Conservation (phyloP, 2,329 filamentous ascomycete genomes). For the Pseudogymnoascus sp. region DNA sequence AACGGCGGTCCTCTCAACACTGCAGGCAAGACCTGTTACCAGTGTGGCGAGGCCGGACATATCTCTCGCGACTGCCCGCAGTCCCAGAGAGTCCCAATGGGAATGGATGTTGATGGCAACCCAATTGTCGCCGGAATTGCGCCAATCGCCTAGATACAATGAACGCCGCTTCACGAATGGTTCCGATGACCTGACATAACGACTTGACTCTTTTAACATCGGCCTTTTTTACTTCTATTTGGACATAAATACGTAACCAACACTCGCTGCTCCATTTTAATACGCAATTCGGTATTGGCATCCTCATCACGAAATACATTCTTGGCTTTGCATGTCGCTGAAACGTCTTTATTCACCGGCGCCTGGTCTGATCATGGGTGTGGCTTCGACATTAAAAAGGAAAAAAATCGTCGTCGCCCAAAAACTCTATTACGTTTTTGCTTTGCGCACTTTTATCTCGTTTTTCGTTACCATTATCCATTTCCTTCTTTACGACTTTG, state of each 20-base stretch:
- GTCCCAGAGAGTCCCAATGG: conserved; percentile 44
- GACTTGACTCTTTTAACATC: conserved; percentile 22
- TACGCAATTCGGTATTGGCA: conserved; percentile 20
- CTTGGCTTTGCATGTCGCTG: conserved; percentile 17
- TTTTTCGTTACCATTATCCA: conserved; percentile 24
- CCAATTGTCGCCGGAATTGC: conserved; percentile 31
- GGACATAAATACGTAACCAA: conserved; percentile 20
- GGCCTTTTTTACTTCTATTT: conserved; percentile 24
- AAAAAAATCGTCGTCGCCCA: background rate
- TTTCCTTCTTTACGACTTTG: conserved; percentile 26
- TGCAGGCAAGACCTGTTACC: conserved; percentile 97
- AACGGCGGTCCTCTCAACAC: conserved; percentile 95
- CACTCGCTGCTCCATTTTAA: conserved; percentile 19
- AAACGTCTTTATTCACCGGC: conserved; percentile 24
- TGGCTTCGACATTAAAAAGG: conserved; percentile 14
- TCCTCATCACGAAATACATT: conserved; percentile 9
- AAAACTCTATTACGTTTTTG: conserved; percentile 6
- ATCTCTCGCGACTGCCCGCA: conserved; percentile 91
- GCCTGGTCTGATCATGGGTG: conserved; percentile 26
- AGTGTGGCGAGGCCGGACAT: conserved; percentile 90
- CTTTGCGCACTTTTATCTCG: background rate
- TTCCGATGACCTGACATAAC: conserved; percentile 27
- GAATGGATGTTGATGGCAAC: conserved; percentile 33
- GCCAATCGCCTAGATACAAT: conserved; percentile 35
- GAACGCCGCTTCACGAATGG: conserved; percentile 23